These are phyloP conservation scores for Salix arbutifolia DNA, from an alignment of 345 rosid species.

Conservation along the genomic window DNA sequence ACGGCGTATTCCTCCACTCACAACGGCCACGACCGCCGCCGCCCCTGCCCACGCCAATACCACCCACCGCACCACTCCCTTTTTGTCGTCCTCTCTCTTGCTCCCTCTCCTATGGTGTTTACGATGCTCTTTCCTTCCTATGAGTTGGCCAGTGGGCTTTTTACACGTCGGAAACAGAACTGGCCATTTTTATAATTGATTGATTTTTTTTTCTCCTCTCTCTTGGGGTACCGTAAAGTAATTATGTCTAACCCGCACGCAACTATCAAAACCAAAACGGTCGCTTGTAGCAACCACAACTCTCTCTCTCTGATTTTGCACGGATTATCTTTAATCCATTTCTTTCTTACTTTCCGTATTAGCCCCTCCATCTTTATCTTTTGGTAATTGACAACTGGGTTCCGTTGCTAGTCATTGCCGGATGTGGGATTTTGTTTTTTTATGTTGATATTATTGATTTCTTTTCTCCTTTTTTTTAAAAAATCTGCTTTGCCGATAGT, in stretches of 20 bases:
- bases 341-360: neutral
- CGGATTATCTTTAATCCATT: conserved; percentile 16
- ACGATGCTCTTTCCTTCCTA: conserved; percentile 10
- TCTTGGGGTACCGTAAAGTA: conserved; percentile 26
- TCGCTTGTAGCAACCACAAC: no score
- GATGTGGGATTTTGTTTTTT: no score
- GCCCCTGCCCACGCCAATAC: neutral
- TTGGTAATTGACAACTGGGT: neutral
- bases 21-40: neutral
- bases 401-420: neutral
- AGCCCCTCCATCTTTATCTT: neutral
- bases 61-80: neutral
- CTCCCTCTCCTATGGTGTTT: neutral
- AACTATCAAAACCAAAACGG: no score
- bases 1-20: conserved; percentile 5
- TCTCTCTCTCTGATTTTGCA: conserved; percentile 8
- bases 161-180: conserved; percentile 4
- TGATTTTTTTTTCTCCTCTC: conserved; percentile 19
- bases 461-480: neutral
- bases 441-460: neutral
- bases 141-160: neutral
- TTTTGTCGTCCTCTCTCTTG: neutral
- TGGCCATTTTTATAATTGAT: neutral
- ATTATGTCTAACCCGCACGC: conserved; percentile 51
- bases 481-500: no score